A percentile compares a stretch with the other conserved stretches of the same genome.
These are phyloP conservation scores for Claviceps monticola DNA, from an alignment of 2,329 filamentous ascomycete genomes.

Conservation along the genomic window DNA sequence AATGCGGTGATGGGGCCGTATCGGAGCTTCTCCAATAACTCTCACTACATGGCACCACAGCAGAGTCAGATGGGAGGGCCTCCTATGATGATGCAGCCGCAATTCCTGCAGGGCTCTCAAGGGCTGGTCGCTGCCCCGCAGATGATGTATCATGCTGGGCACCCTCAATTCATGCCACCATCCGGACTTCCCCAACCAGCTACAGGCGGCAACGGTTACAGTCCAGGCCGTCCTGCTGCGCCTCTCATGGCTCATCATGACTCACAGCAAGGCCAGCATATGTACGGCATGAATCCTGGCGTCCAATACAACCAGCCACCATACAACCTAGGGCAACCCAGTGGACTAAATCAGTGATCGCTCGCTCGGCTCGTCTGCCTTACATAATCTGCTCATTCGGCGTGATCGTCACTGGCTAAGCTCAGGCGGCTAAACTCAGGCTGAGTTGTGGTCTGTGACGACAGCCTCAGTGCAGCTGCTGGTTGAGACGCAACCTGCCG, in stretches of 20 bases:
- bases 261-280: conserved; percentile 77
- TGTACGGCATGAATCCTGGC: conserved; percentile 62
- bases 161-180: conserved; percentile 50
- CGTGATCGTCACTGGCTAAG: not conserved
- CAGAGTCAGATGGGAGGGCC: conserved; percentile 51
- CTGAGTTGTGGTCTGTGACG: not conserved
- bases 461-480: not conserved
- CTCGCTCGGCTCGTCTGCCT: not conserved
- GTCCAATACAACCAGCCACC: conserved; percentile 67
- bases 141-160: conserved; percentile 67
- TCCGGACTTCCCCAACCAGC: conserved; percentile 42
- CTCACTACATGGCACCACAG: conserved; percentile 59
- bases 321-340: conserved; percentile 53
- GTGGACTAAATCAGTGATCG: conserved; percentile 53
- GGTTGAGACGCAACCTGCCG: not conserved
- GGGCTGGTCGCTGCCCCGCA: conserved; percentile 56
- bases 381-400: not conserved
- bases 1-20: conserved; percentile 57
- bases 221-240: conserved; percentile 63
- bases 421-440: not conserved
- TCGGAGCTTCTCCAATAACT: conserved; percentile 56
- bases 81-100: conserved; percentile 71
- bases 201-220: conserved; percentile 66
- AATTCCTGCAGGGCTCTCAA: conserved; percentile 63
- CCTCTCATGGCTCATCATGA: conserved; percentile 93